These are phyloP conservation scores for Cydonia oblonga DNA, from an alignment of 331 rosid species.

Conservation along the genomic window DNA sequence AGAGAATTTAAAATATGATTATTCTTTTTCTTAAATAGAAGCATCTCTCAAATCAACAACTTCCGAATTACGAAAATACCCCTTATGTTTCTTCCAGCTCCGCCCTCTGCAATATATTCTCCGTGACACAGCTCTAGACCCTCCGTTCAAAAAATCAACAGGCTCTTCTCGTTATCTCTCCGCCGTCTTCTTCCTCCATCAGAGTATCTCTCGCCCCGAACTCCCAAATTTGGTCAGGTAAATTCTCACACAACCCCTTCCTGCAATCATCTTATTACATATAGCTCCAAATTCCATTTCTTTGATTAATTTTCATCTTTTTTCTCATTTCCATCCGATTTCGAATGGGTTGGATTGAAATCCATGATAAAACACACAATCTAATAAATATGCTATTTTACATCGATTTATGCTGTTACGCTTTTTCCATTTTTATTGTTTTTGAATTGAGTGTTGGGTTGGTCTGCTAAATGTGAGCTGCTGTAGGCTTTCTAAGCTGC, in stretches of 20 bases:
- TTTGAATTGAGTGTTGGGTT: background rate
- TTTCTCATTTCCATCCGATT: background rate
- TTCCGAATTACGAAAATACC: slow-evolving; percentile 4
- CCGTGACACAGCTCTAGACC: background rate
- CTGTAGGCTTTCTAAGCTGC: slow-evolving; percentile 3
- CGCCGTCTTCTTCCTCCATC: slow-evolving; percentile 6
- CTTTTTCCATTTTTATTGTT: background rate
- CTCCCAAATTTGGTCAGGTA: slow-evolving; percentile 32
- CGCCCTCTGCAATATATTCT: too few species aligned
- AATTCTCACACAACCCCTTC: background rate
- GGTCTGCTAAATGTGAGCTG: slow-evolving; percentile 22
- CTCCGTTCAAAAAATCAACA: background rate
- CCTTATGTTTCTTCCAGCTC: background rate
- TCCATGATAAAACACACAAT: background rate
- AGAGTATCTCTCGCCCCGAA: background rate
- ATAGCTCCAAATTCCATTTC: background rate
- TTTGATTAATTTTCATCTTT: background rate
- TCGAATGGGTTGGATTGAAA: slow-evolving; percentile 4
- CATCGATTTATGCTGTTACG: background rate
- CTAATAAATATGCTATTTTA: background rate
- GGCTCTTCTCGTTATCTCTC: background rate
- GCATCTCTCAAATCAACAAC: background rate
- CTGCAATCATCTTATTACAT: background rate
- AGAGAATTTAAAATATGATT: background rate
- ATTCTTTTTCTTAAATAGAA: background rate